Percentiles rank a stretch among this genome's conserved stretches.
These are phyloP conservation scores for Claviceps capensis DNA, from an alignment of 2,329 filamentous ascomycete genomes.

Conservation along the genomic window DNA sequence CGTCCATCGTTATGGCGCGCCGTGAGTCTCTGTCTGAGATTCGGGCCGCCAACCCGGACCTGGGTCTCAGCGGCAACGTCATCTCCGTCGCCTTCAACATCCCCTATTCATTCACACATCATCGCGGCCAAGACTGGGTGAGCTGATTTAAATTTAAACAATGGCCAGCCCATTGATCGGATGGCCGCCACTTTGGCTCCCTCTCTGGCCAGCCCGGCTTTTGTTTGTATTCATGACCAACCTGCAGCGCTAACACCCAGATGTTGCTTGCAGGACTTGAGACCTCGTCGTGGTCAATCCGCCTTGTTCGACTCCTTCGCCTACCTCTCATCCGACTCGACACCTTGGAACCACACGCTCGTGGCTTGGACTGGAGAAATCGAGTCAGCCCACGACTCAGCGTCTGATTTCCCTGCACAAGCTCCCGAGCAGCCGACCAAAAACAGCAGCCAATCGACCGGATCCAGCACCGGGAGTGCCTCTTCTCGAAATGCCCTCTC, in stretches of 20 bases:
- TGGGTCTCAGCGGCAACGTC: slow-evolving; percentile 48
- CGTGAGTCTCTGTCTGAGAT: slow-evolving; percentile 42
- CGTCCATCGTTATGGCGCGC: slow-evolving; percentile 21
- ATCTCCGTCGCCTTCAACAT: slow-evolving; percentile 54
- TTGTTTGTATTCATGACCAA: not conserved
- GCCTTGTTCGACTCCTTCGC: slow-evolving; percentile 85
- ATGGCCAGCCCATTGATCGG: not conserved
- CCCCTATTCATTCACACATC: slow-evolving; percentile 45
- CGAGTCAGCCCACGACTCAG: slow-evolving; percentile 32
- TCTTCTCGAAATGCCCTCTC: slow-evolving; percentile 59
- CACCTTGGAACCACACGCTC: slow-evolving; percentile 81
- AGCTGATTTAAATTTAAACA: slow-evolving; percentile 13
- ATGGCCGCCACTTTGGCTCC: no score
- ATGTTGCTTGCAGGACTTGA: slow-evolving; percentile 45
- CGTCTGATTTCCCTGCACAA: slow-evolving; percentile 31
- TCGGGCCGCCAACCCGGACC: slow-evolving; percentile 39
- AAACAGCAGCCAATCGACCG: not conserved
- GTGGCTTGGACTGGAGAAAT: slow-evolving; percentile 95
- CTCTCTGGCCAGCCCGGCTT: not conserved
- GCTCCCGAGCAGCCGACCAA: slow-evolving; percentile 29
- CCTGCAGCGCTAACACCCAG: not conserved
- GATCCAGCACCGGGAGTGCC: slow-evolving; percentile 30
- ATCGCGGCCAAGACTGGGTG: slow-evolving; percentile 48
- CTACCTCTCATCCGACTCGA: slow-evolving; percentile 70
- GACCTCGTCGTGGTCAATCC: slow-evolving; percentile 70